phyloP scores from a whole-genome alignment of 176 grass and related monocot species.

The Zea mays region Zm-B73-REFERENCE-NAM-5.0 NC_050098.1:119202501-119203000 shows the following conservation, averaged over 20 bases:
- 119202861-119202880: neutral
- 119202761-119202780: conserved; percentile 63
- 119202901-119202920: neutral
- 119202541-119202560: conserved; percentile 60
- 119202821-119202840: conserved; percentile 38
- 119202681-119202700: conserved; percentile 83
- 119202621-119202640: neutral
- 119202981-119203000: conserved; percentile 13
- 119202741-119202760: neutral
- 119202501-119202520: conserved; percentile 75
- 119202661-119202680: conserved; percentile 89
- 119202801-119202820: conserved; percentile 50
- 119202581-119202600: conserved; percentile 11
- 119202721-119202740: conserved; percentile 36
- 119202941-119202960: conserved; percentile 24
- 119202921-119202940: no score
- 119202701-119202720: conserved; percentile 62
- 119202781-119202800: conserved; percentile 95
- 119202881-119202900: neutral
- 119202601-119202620: neutral
- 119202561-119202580: conserved; percentile 52
- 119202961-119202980: conserved; percentile 20
- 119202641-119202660: conserved; percentile 16
- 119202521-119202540: conserved; percentile 15
- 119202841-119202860: neutral